Evolutionary conservation across 106 monocot genomes (phyloP).

Genomic region (Phalaenopsis equestris): DNA sequence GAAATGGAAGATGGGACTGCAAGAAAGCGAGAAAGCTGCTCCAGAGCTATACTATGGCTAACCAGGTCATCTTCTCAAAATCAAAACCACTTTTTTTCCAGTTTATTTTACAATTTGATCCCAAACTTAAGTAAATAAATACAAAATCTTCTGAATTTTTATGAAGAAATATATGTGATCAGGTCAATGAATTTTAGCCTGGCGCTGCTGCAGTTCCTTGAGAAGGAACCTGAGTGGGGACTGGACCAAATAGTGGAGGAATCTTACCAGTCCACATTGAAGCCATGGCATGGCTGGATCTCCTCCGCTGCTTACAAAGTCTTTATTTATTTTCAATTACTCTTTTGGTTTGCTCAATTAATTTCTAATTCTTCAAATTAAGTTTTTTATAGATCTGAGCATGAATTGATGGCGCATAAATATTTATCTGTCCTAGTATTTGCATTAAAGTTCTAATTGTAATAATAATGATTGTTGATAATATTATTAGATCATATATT

Average conservation of each 20-base stretch:
- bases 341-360: not conserved
- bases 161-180: not conserved
- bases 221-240: slow-evolving; percentile 31
- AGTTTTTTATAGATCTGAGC: not conserved
- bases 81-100: too few species aligned
- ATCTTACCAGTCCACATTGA: slow-evolving; percentile 57
- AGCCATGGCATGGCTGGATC: slow-evolving; percentile 97
- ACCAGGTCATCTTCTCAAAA: slow-evolving; percentile 30
- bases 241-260: slow-evolving; percentile 69
- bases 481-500: too few species aligned
- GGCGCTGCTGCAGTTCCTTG: slow-evolving; percentile 38
- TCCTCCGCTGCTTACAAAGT: slow-evolving; percentile 77
- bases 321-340: not conserved
- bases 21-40: slow-evolving; percentile 48
- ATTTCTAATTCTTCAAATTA: not conserved
- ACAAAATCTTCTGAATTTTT: too few species aligned
- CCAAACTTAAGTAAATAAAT: too few species aligned
- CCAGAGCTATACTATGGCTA: slow-evolving; percentile 73
- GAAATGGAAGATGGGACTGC: slow-evolving; percentile 40
- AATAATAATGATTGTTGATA: too few species aligned
- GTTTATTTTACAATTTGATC: too few species aligned
- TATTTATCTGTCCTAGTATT: not conserved
- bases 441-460: too few species aligned
- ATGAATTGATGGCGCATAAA: not conserved
- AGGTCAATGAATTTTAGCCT: slow-evolving; percentile 67